These are phyloP conservation scores for Hyaloscypha bicolor DNA, from an alignment of 495 filamentous ascomycete species.

Conservation along the genomic window DNA sequence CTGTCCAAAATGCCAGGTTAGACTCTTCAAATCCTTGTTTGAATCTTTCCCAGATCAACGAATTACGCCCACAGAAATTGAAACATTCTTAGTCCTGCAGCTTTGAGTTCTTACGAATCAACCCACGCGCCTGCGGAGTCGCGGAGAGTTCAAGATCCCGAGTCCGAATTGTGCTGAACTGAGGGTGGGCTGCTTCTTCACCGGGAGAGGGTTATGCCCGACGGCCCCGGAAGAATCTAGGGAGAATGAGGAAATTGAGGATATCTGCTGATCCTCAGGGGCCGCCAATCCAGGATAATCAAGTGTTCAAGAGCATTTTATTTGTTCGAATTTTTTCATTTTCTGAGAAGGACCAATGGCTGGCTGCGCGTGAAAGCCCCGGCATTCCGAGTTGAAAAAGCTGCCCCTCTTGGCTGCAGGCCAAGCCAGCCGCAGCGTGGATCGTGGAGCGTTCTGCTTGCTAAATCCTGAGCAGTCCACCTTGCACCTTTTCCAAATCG, in stretches of 20 bases:
- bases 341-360: not conserved
- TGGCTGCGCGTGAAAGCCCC: not conserved
- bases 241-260: not conserved
- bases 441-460: no score
- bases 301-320: not conserved
- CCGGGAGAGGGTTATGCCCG: not conserved
- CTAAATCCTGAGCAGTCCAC: not conserved
- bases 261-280: constrained; percentile 5
- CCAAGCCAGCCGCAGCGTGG: no score
- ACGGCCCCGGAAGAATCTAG: not conserved
- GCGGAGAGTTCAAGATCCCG: not conserved
- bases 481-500: not conserved
- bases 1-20: not conserved
- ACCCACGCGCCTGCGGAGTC: not conserved
- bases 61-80: not conserved
- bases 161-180: not conserved
- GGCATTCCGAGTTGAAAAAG: not conserved
- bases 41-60: not conserved
- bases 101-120: not conserved
- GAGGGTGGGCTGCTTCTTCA: not conserved
- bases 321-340: not conserved
- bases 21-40: not conserved
- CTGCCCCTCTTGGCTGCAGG: not conserved
- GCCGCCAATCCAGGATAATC: not conserved
- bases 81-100: not conserved